Evolutionary conservation across 2,329 filamentous ascomycete genomes (phyloP).

Genomic region (Pezicula radicicola): DNA sequence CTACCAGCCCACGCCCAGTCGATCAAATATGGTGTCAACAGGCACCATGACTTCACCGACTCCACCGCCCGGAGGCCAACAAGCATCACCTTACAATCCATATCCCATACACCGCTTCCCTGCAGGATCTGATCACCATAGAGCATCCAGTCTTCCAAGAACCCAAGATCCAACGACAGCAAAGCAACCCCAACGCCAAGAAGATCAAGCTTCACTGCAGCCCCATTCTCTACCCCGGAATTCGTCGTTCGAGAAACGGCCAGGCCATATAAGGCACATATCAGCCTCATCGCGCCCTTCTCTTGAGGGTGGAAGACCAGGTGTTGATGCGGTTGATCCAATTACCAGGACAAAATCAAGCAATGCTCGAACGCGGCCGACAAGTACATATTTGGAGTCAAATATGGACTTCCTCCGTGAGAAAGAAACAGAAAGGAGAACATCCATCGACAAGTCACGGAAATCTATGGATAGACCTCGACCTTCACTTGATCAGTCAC

Average conservation of each 20-base stretch:
- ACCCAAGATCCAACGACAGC: slow-evolving; percentile 18
- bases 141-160: slow-evolving; percentile 48
- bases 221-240: slow-evolving; percentile 15
- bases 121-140: slow-evolving; percentile 33
- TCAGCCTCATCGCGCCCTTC: slow-evolving; percentile 62
- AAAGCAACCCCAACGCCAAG: slow-evolving; percentile 15
- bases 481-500: slow-evolving; percentile 27
- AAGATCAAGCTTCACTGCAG: slow-evolving; percentile 17
- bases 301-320: slow-evolving; percentile 67
- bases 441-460: slow-evolving; percentile 28
- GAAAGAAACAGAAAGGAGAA: slow-evolving; percentile 50
- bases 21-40: slow-evolving; percentile 57
- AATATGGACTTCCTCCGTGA: slow-evolving; percentile 82
- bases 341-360: slow-evolving; percentile 62
- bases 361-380: slow-evolving; percentile 67
- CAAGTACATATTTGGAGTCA: slow-evolving; percentile 79
- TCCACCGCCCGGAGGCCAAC: slow-evolving; percentile 25
- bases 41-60: slow-evolving; percentile 77
- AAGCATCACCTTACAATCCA: slow-evolving; percentile 17
- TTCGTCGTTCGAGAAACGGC: slow-evolving; percentile 32
- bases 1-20: slow-evolving; percentile 26
- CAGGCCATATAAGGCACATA: slow-evolving; percentile 35
- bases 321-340: slow-evolving; percentile 56
- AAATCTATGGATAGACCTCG: slow-evolving; percentile 1
- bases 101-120: slow-evolving; percentile 24